Percentiles rank a stretch among this genome's conserved stretches.
phyloP scores from a whole-genome alignment of 352 stramenopile genomes.

The Phytophthora citricola region DNA sequence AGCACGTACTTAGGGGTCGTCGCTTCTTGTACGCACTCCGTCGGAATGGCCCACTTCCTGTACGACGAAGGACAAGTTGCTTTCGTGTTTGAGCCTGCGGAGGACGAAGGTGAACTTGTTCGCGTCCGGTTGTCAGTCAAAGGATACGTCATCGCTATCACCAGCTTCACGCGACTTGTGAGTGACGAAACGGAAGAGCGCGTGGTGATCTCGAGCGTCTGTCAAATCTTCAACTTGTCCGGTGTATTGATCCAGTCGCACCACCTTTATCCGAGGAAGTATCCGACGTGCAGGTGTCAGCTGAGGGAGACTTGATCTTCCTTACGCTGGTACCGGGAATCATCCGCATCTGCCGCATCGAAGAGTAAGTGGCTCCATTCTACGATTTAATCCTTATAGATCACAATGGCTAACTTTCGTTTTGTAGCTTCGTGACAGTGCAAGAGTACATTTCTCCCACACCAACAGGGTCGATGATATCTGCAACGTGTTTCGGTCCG shows the following conservation, averaged over 20 bases:
- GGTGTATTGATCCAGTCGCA: slow-evolving; percentile 62
- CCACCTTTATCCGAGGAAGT: slow-evolving; percentile 50
- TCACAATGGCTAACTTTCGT: neutral
- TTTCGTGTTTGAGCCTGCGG: slow-evolving; percentile 62
- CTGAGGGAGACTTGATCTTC: slow-evolving; percentile 79
- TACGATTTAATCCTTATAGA: slow-evolving; percentile 25
- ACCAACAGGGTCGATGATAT: slow-evolving; percentile 50
- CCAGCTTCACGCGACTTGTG: slow-evolving; percentile 18
- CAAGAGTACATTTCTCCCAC: slow-evolving; percentile 69
- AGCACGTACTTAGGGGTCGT: slow-evolving; percentile 72
- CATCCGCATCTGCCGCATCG: slow-evolving; percentile 75
- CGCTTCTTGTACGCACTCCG: slow-evolving; percentile 59
- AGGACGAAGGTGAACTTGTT: slow-evolving; percentile 37
- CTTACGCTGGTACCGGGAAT: slow-evolving; percentile 54
- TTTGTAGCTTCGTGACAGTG: slow-evolving; percentile 64
- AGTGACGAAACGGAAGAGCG: slow-evolving; percentile 4
- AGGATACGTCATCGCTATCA: slow-evolving; percentile 69
- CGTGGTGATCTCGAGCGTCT: slow-evolving; percentile 43
- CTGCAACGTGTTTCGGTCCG: slow-evolving; percentile 68
- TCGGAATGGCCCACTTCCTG: slow-evolving; percentile 75
- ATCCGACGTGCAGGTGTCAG: slow-evolving; percentile 58
- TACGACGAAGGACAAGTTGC: slow-evolving; percentile 77
- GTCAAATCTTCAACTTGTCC: slow-evolving; percentile 73
- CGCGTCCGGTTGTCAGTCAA: slow-evolving; percentile 59
- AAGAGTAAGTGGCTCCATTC: slow-evolving; percentile 66